phyloP scores from a whole-genome alignment of 2,329 filamentous ascomycete genomes.

The Sclerotinia subarctica region DNA sequence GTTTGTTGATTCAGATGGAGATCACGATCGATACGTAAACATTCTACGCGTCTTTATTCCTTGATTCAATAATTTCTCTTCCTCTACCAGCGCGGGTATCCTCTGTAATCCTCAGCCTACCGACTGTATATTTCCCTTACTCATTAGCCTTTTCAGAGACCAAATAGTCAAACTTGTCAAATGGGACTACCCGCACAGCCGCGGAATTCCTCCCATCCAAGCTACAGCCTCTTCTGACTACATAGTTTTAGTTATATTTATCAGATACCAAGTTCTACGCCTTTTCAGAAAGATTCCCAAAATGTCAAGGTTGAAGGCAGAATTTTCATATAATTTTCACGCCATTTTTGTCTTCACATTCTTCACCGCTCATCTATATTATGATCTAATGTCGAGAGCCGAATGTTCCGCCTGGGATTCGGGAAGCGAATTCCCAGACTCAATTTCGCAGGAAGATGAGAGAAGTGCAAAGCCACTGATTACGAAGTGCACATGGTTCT shows the following conservation, averaged over 20 bases:
- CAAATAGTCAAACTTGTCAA: constrained; percentile 13
- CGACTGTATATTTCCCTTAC: background rate
- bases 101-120: constrained; percentile 1
- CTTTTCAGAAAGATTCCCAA: background rate
- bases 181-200: constrained; percentile 22
- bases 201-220: background rate
- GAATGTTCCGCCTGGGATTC: constrained; percentile 8
- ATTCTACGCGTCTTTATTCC: background rate
- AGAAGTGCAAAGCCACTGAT: constrained; percentile 10
- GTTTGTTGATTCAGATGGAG: background rate
- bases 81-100: background rate
- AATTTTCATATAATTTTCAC: constrained; percentile 1
- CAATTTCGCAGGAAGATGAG: background rate
- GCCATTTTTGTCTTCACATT: background rate
- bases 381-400: constrained; percentile 11
- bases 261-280: background rate
- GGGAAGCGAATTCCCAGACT: constrained; percentile 10
- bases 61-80: background rate
- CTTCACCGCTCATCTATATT: constrained; percentile 19
- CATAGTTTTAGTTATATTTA: background rate
- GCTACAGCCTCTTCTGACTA: constrained; percentile 2
- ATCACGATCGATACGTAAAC: background rate
- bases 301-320: constrained; percentile 4
- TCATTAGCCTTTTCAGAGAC: background rate
- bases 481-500: background rate